phyloP scores from a whole-genome alignment of 2,329 filamentous ascomycete species.

The Leptographium wingfieldii region DNA sequence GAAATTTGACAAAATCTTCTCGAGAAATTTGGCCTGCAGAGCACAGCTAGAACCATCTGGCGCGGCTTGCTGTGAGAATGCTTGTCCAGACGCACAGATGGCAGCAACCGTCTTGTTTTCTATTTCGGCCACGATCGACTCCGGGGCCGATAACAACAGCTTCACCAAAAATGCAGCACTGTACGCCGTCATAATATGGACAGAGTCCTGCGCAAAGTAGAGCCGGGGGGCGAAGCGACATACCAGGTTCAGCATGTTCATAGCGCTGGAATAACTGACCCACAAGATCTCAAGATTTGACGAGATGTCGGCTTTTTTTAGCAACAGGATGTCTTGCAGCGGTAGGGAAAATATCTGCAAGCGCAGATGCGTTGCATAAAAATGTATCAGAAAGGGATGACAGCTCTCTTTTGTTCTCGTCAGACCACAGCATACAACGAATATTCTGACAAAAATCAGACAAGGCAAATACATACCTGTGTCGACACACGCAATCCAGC shows the following conservation, averaged over 20 bases:
- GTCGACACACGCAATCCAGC: conserved; percentile 9
- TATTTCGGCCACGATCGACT: too few relatives aligned
- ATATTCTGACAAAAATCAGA: too few relatives aligned
- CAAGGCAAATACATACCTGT: too few relatives aligned
- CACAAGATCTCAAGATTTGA: conserved; percentile 16
- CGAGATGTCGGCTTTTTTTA: background rate
- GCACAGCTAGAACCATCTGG: too few relatives aligned
- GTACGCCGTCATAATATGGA: conserved; percentile 8
- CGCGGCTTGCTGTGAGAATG: too few relatives aligned
- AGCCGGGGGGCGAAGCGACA: background rate
- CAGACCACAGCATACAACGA: background rate
- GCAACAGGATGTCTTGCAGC: conserved; percentile 12
- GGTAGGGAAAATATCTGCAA: conserved; percentile 24
- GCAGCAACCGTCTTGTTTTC: too few relatives aligned
- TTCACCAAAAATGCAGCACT: conserved; percentile 9
- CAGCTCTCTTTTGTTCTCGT: background rate
- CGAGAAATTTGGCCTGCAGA: too few relatives aligned
- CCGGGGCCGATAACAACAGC: too few relatives aligned
- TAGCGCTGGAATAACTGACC: conserved; percentile 19
- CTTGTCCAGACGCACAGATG: too few relatives aligned
- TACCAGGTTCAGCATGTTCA: conserved; percentile 10
- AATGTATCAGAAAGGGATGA: conserved; percentile 23
- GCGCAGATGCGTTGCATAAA: conserved; percentile 25
- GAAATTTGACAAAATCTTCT: too few relatives aligned
- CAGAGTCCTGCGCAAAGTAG: background rate